A percentile compares a stretch with the other conserved stretches of the same genome.
Conservation (phyloP, 2,329 filamentous ascomycete genomes). For the Exserohilum rostratum region DNA sequence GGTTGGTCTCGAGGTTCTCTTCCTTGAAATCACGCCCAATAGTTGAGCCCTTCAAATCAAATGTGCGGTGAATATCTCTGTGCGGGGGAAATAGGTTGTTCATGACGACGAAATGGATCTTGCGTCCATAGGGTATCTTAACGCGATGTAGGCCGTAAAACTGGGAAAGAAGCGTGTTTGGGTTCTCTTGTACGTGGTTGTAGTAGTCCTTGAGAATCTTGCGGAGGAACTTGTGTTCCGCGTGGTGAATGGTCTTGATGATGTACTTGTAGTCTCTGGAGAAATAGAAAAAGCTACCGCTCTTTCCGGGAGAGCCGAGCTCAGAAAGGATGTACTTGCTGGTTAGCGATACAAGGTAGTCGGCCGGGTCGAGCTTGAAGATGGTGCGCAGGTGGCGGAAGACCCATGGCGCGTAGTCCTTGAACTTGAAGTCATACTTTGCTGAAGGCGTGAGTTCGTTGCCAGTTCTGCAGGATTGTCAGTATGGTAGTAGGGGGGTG, state of each 20-base stretch:
- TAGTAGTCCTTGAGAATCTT: constrained; percentile 92
- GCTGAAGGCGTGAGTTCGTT: constrained; percentile 97
- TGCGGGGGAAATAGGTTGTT: constrained; percentile 99
- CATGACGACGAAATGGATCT: constrained; percentile 99
- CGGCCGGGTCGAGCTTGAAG: constrained; percentile 92
- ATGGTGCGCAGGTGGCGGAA: constrained; percentile 88
- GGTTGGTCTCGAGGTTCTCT: constrained; percentile 85
- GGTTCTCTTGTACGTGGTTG: constrained; percentile 87
- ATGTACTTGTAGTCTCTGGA: constrained; percentile 99
- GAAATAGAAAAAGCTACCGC: constrained; percentile 99
- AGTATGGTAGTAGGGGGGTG: constrained; percentile 6
- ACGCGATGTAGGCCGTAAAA: constrained; percentile 97
- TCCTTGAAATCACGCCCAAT: constrained; percentile 91
- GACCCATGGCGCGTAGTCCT: constrained; percentile 99
- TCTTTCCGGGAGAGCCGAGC: constrained; percentile 95
- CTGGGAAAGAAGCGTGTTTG: constrained; percentile 94
- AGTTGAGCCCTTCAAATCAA: constrained; percentile 95
- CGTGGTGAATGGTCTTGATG: constrained; percentile 98
- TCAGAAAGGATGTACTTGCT: constrained; percentile 99
- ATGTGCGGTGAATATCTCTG: constrained; percentile 95
- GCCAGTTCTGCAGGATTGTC: constrained; percentile 70
- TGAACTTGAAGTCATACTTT: constrained; percentile 99
- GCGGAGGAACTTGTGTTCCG: constrained; percentile 85
- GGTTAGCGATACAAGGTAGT: constrained; percentile 97
- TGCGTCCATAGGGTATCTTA: constrained; percentile 96